Base-by-base conservation (phyloP, 78 protist genomes). In the Creolimax fragrantissima region DNA sequence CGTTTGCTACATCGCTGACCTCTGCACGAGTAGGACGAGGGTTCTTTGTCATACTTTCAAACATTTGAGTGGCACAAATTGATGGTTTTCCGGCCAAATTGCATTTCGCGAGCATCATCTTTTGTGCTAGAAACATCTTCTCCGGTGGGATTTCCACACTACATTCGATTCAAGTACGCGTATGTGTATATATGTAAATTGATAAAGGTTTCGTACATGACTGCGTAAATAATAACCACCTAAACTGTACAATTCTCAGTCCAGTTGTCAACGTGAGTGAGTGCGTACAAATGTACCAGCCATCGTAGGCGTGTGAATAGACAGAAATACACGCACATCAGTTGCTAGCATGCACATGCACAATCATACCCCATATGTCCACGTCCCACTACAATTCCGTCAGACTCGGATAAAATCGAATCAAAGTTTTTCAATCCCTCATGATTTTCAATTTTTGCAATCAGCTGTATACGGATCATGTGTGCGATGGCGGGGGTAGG, bases 311-410 rank as follows among this genome's bases (percentile, higher is more conserved):
- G 74, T 58, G 74, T 58, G 74, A 32, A 17, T 58, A 17, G 11
- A 2, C 86, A 83, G 0, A 83, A 36, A 83, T 41, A 1, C 86
- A 83, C 86, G 1, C 35, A 11, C 86, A 83, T 58, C 42, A 83
- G 2, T 0, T 5, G 37, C 86, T 6, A 6, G 2, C 7, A 83
- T 6, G 1, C 6, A 83, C 42, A 83, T 32, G 35, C 86, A 83
- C 7, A 83, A 6, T 39, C 86, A 83, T 24, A 83, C 86, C 86
- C 97, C 17, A 97, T 93, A 32, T 96, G 98, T n/a, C 98, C 98
- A 5, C 99, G 94, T 11, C 98, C 99, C 5, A 97, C 99, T 98
- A 97, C 96, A 45, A 96, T 43, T 6, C 97, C 99, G 93, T 97
- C 97, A 3, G 94, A 32, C 17, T 0, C 96, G 11, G 2, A 42